Conservation (phyloP, 106 monocot species). For the Dendrobium nobile region DNA sequence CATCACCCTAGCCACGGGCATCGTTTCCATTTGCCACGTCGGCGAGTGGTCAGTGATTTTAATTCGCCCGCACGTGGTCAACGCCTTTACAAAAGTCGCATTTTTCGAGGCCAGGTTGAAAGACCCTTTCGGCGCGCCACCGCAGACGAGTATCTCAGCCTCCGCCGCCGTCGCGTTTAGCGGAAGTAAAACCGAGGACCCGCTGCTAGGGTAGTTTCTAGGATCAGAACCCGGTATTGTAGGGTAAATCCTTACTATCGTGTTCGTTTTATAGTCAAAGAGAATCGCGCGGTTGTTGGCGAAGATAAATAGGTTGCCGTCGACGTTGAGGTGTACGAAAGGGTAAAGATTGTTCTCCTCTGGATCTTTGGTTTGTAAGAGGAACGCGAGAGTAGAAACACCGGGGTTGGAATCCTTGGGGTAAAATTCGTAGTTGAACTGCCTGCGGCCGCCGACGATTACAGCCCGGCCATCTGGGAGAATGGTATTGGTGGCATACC, state of each 20-base stretch:
- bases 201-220: conserved; percentile 66
- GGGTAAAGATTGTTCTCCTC: conserved; percentile 76
- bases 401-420: conserved; percentile 4
- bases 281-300: conserved; percentile 49
- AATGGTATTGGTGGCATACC: conserved; percentile 67
- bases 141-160: conserved; percentile 56
- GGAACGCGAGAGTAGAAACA: conserved; percentile 17
- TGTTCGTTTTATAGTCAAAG: conserved; percentile 24
- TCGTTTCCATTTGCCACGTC: conserved; percentile 18
- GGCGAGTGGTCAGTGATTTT: conserved; percentile 20
- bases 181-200: conserved; percentile 63
- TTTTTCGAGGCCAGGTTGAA: conserved; percentile 8
- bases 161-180: conserved; percentile 10
- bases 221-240: conserved; percentile 33
- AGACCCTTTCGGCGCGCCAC: conserved; percentile 39
- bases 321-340: conserved; percentile 46
- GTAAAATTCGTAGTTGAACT: conserved; percentile 64
- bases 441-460: conserved; percentile 50
- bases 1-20: conserved; percentile 29
- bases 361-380: conserved; percentile 25
- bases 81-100: conserved; percentile 12
- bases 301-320: conserved; percentile 61
- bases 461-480: conserved; percentile 41
- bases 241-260: conserved; percentile 33
- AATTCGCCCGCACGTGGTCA: conserved; percentile 21